These are phyloP conservation scores for Rhizoclosmatium globosum DNA, from an alignment of 192 early-diverging fungal genomes.

Conservation along the genomic window DNA sequence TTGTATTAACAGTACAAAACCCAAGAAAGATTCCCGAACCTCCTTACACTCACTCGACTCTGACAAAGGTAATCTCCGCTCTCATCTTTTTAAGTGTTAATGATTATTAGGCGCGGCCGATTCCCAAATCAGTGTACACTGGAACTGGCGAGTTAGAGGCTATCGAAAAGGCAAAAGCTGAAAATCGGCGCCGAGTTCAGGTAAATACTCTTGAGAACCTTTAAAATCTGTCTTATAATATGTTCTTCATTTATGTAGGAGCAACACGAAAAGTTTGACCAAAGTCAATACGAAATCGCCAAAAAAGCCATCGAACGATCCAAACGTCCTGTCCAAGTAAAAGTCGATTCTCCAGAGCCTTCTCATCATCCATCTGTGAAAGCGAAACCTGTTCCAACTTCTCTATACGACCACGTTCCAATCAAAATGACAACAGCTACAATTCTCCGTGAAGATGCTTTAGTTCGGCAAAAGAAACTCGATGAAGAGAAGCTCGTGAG, in stretches of 20 bases:
- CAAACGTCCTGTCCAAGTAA: background rate
- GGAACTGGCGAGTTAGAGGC: conserved; percentile 49
- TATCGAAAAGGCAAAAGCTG: conserved; percentile 47
- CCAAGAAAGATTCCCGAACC: conserved; percentile 49
- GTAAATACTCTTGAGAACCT: conserved; percentile 25
- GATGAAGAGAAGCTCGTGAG: conserved; percentile 43
- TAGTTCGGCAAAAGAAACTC: conserved; percentile 44
- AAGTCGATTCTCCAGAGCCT: background rate
- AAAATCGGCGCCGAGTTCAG: conserved; percentile 46
- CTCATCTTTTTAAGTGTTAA: background rate
- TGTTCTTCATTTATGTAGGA: background rate
- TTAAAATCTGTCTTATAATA: background rate
- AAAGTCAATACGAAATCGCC: conserved; percentile 9
- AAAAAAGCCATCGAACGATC: conserved; percentile 4
- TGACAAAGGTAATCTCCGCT: conserved; percentile 44
- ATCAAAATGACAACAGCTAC: conserved; percentile 61
- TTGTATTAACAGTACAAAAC: conserved; percentile 53
- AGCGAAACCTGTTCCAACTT: conserved; percentile 38
- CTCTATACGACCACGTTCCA: conserved; percentile 33
- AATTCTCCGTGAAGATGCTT: conserved; percentile 60
- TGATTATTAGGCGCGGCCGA: conserved; percentile 41
- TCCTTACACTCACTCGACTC: conserved; percentile 33
- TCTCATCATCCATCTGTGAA: background rate
- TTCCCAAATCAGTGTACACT: conserved; percentile 47
- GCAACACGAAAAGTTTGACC: conserved; percentile 3